These are phyloP conservation scores for Fagus crenata DNA, from an alignment of 306 rosid species.

Conservation along the genomic window DNA sequence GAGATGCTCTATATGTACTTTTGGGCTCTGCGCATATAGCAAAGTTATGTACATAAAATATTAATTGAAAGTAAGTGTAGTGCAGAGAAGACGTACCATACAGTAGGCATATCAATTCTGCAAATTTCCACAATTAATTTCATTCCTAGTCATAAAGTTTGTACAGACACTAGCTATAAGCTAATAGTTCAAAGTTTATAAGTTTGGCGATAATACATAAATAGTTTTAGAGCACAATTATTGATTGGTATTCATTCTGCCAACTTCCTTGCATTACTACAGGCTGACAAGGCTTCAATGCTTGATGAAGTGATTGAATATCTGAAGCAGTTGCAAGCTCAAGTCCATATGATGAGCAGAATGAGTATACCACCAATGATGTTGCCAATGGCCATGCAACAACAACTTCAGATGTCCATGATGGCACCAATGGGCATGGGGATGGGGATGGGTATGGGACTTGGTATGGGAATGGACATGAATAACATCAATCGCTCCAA, in stretches of 20 bases:
- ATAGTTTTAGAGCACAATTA: background rate
- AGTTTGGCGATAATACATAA: too few relatives aligned
- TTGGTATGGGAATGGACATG: constrained; percentile 71
- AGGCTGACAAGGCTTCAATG: constrained; percentile 96
- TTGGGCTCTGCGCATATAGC: too few relatives aligned
- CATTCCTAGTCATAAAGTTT: background rate
- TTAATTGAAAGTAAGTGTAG: background rate
- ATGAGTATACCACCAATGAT: constrained; percentile 70
- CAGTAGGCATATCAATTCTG: too few relatives aligned
- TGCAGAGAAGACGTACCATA: too few relatives aligned
- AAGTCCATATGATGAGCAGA: constrained; percentile 72
- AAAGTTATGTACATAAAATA: background rate
- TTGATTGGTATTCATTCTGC: background rate
- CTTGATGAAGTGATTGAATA: constrained; percentile 93
- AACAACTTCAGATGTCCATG: constrained; percentile 84
- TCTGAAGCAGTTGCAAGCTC: constrained; percentile 88
- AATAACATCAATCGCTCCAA: constrained; percentile 45
- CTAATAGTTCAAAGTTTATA: background rate
- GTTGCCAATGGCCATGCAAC: constrained; percentile 78
- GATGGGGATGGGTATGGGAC: constrained; percentile 56
- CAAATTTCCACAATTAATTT: background rate
- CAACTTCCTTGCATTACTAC: constrained; percentile 9
- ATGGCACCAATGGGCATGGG: constrained; percentile 70
- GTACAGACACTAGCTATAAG: background rate
- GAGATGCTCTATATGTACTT: too few relatives aligned